Conservation (phyloP, 2,329 filamentous ascomycete species). For the Fusarium graminum region DNA sequence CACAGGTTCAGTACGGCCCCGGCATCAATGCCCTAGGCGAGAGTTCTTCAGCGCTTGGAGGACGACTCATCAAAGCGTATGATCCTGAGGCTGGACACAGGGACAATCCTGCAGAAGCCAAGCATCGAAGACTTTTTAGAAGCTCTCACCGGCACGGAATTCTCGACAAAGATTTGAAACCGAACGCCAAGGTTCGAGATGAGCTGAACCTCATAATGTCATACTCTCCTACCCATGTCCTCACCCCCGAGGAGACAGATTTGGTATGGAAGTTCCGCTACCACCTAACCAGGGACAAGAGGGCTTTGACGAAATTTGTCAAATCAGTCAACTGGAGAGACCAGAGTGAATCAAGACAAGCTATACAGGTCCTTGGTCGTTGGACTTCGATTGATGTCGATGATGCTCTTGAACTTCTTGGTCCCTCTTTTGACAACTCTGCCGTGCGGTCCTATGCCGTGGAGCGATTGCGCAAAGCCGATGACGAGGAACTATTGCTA, state of each 20-base stretch:
- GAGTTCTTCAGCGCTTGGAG: conserved; percentile 61
- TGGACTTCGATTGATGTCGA: conserved; percentile 99
- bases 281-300: conserved; percentile 91
- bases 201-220: conserved; percentile 92
- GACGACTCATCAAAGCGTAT: conserved; percentile 84
- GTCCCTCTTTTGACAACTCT: conserved; percentile 89
- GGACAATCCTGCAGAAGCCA: conserved; percentile 95
- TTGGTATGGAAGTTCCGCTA: conserved; percentile 98
- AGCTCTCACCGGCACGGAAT: conserved; percentile 93
- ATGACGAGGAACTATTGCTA: conserved; percentile 89
- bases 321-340: conserved; percentile 98
- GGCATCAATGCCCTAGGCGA: conserved; percentile 81
- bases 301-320: conserved; percentile 94
- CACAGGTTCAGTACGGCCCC: conserved; percentile 89
- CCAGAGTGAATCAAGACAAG: conserved; percentile 85
- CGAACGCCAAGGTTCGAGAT: conserved; percentile 94
- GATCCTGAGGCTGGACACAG: conserved; percentile 91
- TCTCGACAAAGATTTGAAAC: conserved; percentile 93
- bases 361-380: conserved; percentile 87
- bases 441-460: conserved; percentile 94
- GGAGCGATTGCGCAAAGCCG: conserved; percentile 88
- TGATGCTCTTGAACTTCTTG: conserved; percentile 92
- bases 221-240: conserved; percentile 89
- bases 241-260: conserved; percentile 93
- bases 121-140: conserved; percentile 90